phyloP scores from a whole-genome alignment of 768 basidiomycete genomes.

The Tephrocybe sp. region DNA sequence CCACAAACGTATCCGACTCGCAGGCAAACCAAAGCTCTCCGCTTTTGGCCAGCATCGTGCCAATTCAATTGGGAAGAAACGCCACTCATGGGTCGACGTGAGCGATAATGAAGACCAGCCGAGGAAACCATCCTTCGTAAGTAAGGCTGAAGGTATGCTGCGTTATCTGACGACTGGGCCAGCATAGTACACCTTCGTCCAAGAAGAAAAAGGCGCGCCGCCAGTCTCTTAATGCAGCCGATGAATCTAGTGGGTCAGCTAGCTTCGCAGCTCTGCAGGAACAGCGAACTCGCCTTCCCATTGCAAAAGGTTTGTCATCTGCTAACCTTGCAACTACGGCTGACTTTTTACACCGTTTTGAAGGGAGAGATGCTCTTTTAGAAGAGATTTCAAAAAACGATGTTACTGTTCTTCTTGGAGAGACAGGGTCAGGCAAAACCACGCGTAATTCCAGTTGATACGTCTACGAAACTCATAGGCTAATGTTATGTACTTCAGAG shows the following conservation, averaged over 20 bases:
- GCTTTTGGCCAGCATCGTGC: not conserved
- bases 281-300: conserved; percentile 71
- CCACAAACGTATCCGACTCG: not conserved
- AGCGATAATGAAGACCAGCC: conserved; percentile 35
- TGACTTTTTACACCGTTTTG: not conserved
- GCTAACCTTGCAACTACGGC: not conserved
- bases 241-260: conserved; percentile 14
- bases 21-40: conserved; percentile 7
- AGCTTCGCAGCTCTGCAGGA: conserved; percentile 45
- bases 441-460: conserved; percentile 56
- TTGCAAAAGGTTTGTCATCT: conserved; percentile 60
- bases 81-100: conserved; percentile 37
- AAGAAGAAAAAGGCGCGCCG: conserved; percentile 35
- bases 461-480: not conserved
- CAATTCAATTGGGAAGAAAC: conserved; percentile 12
- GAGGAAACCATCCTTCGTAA: conserved; percentile 25
- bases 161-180: too few relatives aligned
- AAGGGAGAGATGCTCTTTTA: conserved; percentile 75
- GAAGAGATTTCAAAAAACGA: conserved; percentile 74
- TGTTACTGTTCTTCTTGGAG: conserved; percentile 87
- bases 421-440: conserved; percentile 98
- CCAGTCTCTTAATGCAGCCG: conserved; percentile 9
- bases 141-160: too few relatives aligned
- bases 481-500: conserved; percentile 49
- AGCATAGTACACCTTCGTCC: conserved; percentile 20